Evolutionary conservation across 2,329 filamentous ascomycete genomes (phyloP).

Genomic region (Botrytis galanthina): DNA sequence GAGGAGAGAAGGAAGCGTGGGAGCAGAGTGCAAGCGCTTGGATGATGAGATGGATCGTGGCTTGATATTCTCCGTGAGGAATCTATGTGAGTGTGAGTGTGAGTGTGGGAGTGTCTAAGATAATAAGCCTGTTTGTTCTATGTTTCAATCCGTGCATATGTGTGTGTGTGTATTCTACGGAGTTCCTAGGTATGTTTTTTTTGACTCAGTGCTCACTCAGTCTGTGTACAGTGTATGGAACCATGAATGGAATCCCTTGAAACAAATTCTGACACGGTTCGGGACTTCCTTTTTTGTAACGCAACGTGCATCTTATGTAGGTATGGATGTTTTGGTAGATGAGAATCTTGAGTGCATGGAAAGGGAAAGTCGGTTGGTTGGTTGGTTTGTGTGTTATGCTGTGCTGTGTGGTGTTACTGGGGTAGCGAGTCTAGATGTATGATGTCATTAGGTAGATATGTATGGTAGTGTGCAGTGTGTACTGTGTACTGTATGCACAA

Average conservation of each 20-base stretch:
- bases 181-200: neutral
- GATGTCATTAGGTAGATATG: neutral
- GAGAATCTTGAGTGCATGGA: neutral
- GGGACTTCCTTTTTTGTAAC: neutral
- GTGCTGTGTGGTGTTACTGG: neutral
- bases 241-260: neutral
- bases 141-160: neutral
- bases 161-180: neutral
- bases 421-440: neutral
- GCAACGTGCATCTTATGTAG: neutral
- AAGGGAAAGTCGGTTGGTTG: neutral
- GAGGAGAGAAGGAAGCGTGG: neutral
- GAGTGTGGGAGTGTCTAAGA: neutral
- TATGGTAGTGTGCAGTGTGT: too few relatives aligned
- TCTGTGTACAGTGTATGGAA: too few relatives aligned
- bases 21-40: neutral
- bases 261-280: neutral
- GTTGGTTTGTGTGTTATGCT: neutral
- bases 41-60: neutral
- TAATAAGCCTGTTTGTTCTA: neutral
- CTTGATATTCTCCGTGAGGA: neutral
- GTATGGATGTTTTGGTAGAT: neutral
- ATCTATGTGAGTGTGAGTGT: too few relatives aligned
- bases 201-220: neutral
- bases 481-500: neutral